Percentiles rank a stretch among this genome's conserved stretches.
Evolutionary conservation across 257 asterid genomes (phyloP).

Genomic region (Thymus mandschuricus): DNA sequence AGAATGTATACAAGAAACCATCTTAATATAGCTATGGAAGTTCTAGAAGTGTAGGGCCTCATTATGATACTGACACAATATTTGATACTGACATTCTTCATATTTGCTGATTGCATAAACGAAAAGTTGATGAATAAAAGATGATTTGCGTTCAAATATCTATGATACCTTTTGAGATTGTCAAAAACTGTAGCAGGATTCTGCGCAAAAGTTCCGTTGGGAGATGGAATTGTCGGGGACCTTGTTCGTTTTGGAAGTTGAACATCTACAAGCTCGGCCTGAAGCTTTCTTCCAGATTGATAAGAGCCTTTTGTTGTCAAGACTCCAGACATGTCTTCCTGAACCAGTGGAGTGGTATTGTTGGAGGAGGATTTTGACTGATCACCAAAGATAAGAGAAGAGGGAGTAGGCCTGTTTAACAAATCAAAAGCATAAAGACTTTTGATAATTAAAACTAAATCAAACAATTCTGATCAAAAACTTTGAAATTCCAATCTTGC

Average conservation of each 20-base stretch:
- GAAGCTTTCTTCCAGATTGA: slow-evolving; percentile 50
- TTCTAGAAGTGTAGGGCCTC: neutral
- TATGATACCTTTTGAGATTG: slow-evolving; percentile 52
- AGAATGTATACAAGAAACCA: slow-evolving; percentile 13
- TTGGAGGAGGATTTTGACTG: slow-evolving; percentile 46
- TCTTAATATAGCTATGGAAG: slow-evolving; percentile 19
- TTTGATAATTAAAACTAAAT: neutral
- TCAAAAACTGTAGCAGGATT: slow-evolving; percentile 39
- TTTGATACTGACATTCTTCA: slow-evolving; percentile 4
- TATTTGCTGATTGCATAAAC: neutral
- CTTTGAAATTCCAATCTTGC: slow-evolving; percentile 8
- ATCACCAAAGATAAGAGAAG: slow-evolving; percentile 42
- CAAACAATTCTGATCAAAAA: neutral
- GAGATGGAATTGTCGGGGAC: slow-evolving; percentile 61
- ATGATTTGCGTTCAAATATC: slow-evolving; percentile 12
- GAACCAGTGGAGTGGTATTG: slow-evolving; percentile 39
- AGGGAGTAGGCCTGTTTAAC: slow-evolving; percentile 51
- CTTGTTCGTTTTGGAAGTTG: slow-evolving; percentile 71
- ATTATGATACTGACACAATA: slow-evolving; percentile 10
- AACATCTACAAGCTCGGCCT: slow-evolving; percentile 49
- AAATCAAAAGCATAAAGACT: slow-evolving; percentile 20
- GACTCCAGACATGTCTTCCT: slow-evolving; percentile 41
- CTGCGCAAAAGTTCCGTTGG: slow-evolving; percentile 38
- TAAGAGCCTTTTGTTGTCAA: slow-evolving; percentile 36
- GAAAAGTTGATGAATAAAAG: slow-evolving; percentile 15